These are phyloP conservation scores for Jacaranda mimosifolia DNA, from an alignment of 257 asterid species.

Conservation along the genomic window DNA sequence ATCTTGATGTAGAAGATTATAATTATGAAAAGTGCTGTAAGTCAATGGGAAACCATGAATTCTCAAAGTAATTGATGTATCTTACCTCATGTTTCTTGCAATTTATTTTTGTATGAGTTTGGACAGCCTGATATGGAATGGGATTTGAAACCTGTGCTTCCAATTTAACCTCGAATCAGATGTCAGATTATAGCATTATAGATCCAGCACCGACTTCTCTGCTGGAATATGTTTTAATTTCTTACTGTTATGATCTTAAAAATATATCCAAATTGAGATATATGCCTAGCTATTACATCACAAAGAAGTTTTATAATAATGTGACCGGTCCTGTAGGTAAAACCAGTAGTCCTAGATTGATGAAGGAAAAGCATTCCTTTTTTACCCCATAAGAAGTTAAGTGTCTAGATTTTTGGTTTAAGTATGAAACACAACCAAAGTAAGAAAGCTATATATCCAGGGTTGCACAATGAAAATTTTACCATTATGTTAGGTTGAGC, in stretches of 20 bases:
- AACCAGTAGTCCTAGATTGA: conserved; percentile 7
- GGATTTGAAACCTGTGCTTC: conserved; percentile 30
- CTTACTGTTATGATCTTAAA: not conserved
- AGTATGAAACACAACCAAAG: not conserved
- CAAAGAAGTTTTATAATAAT: conserved; percentile 14
- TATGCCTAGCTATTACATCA: not conserved
- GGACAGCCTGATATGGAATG: not conserved
- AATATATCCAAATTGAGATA: conserved; percentile 13
- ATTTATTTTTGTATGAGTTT: not conserved
- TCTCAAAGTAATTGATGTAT: conserved; percentile 10
- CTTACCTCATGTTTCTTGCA: conserved; percentile 11
- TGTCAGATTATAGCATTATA: not conserved
- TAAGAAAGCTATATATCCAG: conserved; percentile 18
- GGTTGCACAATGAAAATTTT: conserved; percentile 14
- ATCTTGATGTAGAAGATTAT: not conserved
- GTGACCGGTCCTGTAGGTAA: conserved; percentile 4
- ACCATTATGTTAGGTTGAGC: not conserved
- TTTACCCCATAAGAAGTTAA: conserved; percentile 23
- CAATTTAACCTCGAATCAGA: conserved; percentile 25
- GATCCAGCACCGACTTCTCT: conserved; percentile 23
- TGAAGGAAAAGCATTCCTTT: not conserved
- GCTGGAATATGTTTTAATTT: conserved; percentile 6
- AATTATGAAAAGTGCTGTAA: conserved; percentile 9
- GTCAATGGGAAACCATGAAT: conserved; percentile 25
- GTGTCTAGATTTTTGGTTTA: not conserved